These are phyloP conservation scores for Lentithecium fluviatile DNA, from an alignment of 495 filamentous ascomycete genomes.

Conservation along the genomic window DNA sequence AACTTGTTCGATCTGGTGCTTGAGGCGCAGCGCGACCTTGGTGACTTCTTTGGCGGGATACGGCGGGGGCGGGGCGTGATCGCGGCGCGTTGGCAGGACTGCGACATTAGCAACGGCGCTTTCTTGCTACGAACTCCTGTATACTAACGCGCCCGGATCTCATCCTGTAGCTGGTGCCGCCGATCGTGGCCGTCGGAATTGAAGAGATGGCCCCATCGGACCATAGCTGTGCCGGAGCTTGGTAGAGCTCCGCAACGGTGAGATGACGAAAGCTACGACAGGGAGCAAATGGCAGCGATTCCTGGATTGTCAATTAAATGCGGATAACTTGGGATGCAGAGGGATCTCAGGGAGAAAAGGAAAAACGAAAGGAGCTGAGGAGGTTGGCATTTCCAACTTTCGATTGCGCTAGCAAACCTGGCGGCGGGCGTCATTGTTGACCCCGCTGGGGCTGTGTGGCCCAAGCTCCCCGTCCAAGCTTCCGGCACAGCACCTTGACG, in stretches of 20 bases:
- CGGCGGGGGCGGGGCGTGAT: slow-evolving; percentile 56
- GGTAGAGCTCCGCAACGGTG: slow-evolving; percentile 5
- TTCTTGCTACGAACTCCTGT: not conserved
- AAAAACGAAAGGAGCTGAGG: not conserved
- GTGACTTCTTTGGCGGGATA: slow-evolving; percentile 73
- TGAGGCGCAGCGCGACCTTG: slow-evolving; percentile 80
- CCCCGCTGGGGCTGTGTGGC: not conserved
- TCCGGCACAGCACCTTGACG: no score
- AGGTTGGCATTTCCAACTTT: not conserved
- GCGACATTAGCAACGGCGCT: not conserved
- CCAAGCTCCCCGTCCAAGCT: slow-evolving; percentile 17
- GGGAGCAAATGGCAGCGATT: not conserved
- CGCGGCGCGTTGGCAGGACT: slow-evolving; percentile 64
- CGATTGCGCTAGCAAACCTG: not conserved
- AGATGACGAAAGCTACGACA: not conserved
- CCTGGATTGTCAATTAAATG: not conserved
- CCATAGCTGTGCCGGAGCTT: slow-evolving; percentile 40
- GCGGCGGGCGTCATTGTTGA: not conserved
- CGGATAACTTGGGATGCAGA: not conserved
- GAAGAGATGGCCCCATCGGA: slow-evolving; percentile 46
- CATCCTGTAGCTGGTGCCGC: slow-evolving; percentile 41
- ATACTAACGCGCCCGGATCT: slow-evolving; percentile 38
- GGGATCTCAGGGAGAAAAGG: not conserved
- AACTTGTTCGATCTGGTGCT: slow-evolving; percentile 85
- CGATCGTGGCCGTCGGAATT: slow-evolving; percentile 39